Evolutionary conservation across 768 basidiomycete genomes (phyloP).

Genomic region (Xerocomus brunneocitrinus): DNA sequence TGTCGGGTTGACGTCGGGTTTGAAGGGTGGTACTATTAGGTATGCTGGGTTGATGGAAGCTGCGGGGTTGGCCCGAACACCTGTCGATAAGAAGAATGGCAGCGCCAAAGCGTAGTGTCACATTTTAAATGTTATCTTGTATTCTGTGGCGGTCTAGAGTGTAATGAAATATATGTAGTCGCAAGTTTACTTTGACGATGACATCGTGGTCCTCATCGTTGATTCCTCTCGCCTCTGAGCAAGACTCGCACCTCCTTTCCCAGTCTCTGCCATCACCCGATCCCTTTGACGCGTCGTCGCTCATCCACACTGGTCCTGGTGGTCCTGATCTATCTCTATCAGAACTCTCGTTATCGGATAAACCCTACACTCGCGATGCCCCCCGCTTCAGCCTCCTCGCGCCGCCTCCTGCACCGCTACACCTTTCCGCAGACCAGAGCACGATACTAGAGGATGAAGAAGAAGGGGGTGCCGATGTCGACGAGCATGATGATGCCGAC

Average conservation of each 20-base stretch:
- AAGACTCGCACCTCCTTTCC: conserved; percentile 42
- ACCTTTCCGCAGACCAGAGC: conserved; percentile 23
- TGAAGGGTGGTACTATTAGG: conserved; percentile 11
- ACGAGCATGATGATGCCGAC: conserved; percentile 16
- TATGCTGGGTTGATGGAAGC: conserved; percentile 22
- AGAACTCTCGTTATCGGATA: conserved; percentile 46
- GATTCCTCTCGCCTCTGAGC: conserved; percentile 16
- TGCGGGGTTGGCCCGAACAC: conserved; percentile 9
- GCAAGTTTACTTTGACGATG: conserved; percentile 12
- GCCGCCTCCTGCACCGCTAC: conserved; percentile 17
- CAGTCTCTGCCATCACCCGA: conserved; percentile 40
- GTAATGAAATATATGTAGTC: background rate
- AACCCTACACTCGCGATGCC: conserved; percentile 21
- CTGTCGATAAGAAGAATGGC: too few relatives aligned
- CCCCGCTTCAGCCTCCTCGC: conserved; percentile 34
- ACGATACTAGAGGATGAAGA: conserved; percentile 22
- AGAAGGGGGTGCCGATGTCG: conserved; percentile 3
- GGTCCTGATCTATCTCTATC: conserved; percentile 54
- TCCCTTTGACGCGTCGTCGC: conserved; percentile 22
- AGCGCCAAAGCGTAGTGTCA: too few relatives aligned
- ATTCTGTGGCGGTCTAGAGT: too few relatives aligned
- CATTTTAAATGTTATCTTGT: too few relatives aligned
- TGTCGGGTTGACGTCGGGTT: conserved; percentile 21
- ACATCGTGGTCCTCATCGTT: conserved; percentile 31
- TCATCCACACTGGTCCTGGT: conserved; percentile 35